These are phyloP conservation scores for carrot (Daucus carota) DNA, from an alignment of 129 eudicot genomes.

Conservation along the genomic window DNA sequence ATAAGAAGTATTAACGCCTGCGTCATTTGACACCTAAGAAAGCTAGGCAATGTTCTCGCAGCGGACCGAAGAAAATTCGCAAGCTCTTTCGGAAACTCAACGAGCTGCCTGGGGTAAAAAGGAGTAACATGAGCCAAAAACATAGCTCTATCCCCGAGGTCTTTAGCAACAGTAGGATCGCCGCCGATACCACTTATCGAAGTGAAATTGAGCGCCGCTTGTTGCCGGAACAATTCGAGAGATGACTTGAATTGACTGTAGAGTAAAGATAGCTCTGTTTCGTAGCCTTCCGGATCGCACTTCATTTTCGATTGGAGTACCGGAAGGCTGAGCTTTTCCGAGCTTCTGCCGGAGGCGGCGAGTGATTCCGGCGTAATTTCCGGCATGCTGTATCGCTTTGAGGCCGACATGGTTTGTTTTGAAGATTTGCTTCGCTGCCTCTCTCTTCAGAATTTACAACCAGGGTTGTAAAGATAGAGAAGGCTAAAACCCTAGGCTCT, in stretches of 20 bases:
- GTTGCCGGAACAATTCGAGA: conserved; percentile 69
- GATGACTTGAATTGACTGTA: conserved; percentile 87
- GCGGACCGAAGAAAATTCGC: conserved; percentile 47
- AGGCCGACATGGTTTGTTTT: conserved; percentile 10
- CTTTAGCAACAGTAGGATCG: conserved; percentile 67
- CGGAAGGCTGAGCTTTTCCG: conserved; percentile 67
- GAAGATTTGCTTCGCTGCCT: not conserved
- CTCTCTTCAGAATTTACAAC: too few species aligned
- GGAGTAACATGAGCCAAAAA: conserved; percentile 89
- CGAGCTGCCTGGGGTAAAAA: conserved; percentile 50
- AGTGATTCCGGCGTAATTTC: conserved; percentile 43
- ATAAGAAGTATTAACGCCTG: conserved; percentile 74
- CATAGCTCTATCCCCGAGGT: conserved; percentile 73
- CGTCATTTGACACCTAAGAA: conserved; percentile 56
- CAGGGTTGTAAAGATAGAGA: not conserved
- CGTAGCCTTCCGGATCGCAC: conserved; percentile 84
- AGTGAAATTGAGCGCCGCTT: conserved; percentile 68
- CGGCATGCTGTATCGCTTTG: conserved; percentile 14
- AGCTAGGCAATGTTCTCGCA: conserved; percentile 58
- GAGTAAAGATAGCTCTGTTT: conserved; percentile 48
- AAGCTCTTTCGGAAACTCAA: conserved; percentile 53
- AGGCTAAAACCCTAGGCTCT: conserved; percentile 5
- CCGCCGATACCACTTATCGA: conserved; percentile 58
- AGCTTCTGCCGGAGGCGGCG: conserved; percentile 64
- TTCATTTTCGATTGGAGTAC: conserved; percentile 83